Evolutionary conservation across 768 basidiomycete species (phyloP).

Genomic region (Pilatotrama ljubarskyi): DNA sequence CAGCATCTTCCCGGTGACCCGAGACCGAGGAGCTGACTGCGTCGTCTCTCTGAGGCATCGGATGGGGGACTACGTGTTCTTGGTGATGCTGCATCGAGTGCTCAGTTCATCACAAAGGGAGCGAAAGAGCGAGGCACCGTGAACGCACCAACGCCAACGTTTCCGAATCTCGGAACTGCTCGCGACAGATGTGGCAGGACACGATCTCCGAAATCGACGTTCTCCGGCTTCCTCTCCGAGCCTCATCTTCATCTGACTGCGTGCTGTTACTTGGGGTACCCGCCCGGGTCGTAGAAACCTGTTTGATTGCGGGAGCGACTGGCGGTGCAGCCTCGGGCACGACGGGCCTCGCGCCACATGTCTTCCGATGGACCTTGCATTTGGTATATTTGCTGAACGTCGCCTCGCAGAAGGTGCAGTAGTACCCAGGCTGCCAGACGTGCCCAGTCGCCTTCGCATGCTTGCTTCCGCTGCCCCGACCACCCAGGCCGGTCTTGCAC

Average conservation of each 20-base stretch:
- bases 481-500: background rate
- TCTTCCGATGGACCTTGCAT: background rate
- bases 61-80: background rate
- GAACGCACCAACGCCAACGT: background rate
- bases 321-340: background rate
- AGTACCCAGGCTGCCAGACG: slow-evolving; percentile 3
- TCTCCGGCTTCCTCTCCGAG: background rate
- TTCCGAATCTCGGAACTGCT: background rate
- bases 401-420: background rate
- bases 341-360: background rate
- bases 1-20: no score
- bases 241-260: background rate
- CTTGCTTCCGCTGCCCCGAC: background rate
- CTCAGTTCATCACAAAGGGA: background rate
- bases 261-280: no score
- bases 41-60: background rate
- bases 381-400: background rate
- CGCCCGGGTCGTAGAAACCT: background rate
- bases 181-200: background rate
- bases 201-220: background rate
- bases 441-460: background rate
- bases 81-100: background rate
- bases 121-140: no score
- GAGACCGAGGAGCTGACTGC: no score
- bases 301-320: background rate